Conservation (phyloP, 768 basidiomycete species). For the Tricholoma flavovirens region DNA sequence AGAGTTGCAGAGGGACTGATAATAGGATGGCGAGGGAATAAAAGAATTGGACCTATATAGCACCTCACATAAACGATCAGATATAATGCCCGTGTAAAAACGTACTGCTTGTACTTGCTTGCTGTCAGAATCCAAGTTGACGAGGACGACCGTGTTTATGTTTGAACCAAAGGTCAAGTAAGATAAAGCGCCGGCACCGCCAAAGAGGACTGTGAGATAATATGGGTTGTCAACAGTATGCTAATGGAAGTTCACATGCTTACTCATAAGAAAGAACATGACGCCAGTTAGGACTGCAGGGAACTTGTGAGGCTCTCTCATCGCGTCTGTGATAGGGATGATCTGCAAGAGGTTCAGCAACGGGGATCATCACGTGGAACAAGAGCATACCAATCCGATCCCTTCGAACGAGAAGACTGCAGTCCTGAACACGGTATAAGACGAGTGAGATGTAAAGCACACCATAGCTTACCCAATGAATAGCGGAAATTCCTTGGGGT, state of each 20-base stretch:
- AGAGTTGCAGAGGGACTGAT: conserved; percentile 91
- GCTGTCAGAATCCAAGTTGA: conserved; percentile 82
- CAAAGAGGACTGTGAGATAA: conserved; percentile 61
- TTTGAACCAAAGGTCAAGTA: conserved; percentile 86
- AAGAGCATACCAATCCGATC: conserved; percentile 70
- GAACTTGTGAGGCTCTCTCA: conserved; percentile 94
- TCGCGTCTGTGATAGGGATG: conserved; percentile 95
- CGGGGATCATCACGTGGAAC: not conserved
- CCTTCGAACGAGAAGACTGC: conserved; percentile 99
- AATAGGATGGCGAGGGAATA: conserved; percentile 92
- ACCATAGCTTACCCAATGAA: conserved; percentile 71
- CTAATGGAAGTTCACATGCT: conserved; percentile 14
- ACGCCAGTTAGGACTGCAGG: conserved; percentile 82
- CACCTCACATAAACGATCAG: not conserved
- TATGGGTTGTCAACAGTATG: conserved; percentile 2
- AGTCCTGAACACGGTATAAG: conserved; percentile 46
- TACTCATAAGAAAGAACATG: conserved; percentile 80
- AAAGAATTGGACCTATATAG: conserved; percentile 64
- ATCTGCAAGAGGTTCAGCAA: conserved; percentile 38
- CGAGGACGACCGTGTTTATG: conserved; percentile 89
- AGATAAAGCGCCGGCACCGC: conserved; percentile 79
- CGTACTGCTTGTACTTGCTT: conserved; percentile 84
- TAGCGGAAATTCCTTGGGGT: conserved; percentile 82
- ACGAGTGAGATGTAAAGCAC: conserved; percentile 3
- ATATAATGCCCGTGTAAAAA: conserved; percentile 14